These are phyloP conservation scores for Colletotrichum shisoi DNA, from an alignment of 2,329 filamentous ascomycete genomes.

Conservation along the genomic window DNA sequence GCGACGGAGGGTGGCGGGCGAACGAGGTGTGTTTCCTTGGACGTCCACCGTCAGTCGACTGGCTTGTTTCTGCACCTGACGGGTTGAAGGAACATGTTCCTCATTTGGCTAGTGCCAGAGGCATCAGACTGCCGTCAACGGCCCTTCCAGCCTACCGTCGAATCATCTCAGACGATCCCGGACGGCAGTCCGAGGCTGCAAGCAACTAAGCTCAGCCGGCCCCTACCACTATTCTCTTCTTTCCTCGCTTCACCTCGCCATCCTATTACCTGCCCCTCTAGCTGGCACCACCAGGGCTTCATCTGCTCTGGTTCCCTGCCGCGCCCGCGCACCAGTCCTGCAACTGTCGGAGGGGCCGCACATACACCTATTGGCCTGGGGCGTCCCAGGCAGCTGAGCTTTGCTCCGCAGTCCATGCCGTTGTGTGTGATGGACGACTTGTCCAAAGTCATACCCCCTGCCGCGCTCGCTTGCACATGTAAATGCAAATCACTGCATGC, in stretches of 20 bases:
- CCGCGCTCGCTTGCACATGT: constrained; percentile 35
- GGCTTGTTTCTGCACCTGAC: constrained; percentile 24
- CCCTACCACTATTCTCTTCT: not conserved
- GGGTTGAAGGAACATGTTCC: constrained; percentile 19
- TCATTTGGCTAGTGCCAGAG: constrained; percentile 36
- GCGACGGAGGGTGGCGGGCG: constrained; percentile 33
- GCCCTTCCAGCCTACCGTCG: constrained; percentile 23
- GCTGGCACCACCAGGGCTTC: not conserved
- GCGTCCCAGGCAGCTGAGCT: constrained; percentile 9
- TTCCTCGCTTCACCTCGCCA: not conserved
- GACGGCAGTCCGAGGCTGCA: constrained; percentile 33
- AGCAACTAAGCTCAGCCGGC: constrained; percentile 21
- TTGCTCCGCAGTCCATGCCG: constrained; percentile 11
- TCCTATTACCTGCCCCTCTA: constrained; percentile 4
- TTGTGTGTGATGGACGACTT: constrained; percentile 24
- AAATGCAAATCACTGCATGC: constrained; percentile 34
- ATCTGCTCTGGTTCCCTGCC: not conserved
- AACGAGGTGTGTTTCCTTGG: constrained; percentile 23
- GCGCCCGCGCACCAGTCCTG: constrained; percentile 14
- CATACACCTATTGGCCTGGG: not conserved
- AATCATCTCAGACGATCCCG: constrained; percentile 30
- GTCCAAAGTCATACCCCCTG: constrained; percentile 7
- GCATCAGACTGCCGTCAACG: constrained; percentile 38
- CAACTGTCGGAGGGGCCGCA: constrained; percentile 15
- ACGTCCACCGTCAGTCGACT: constrained; percentile 2